Percentiles rank a stretch among this genome's conserved stretches.
phyloP scores from a whole-genome alignment of 495 filamentous ascomycete species.

The Hypoxylon subgilvum region DNA sequence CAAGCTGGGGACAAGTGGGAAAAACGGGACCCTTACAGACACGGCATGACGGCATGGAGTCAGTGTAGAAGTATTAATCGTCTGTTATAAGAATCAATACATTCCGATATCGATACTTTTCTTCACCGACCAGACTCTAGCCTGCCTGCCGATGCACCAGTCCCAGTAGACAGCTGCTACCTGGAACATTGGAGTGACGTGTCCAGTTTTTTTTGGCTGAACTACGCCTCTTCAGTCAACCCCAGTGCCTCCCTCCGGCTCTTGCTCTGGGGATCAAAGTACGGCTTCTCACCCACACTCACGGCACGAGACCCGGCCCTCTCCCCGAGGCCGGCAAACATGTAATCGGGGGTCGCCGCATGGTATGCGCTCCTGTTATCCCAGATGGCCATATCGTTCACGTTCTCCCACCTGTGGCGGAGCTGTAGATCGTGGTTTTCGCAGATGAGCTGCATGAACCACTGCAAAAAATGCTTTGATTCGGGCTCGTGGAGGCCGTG shows the following conservation, averaged over 20 bases:
- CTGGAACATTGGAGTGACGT: too few relatives aligned
- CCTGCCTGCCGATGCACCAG: too few relatives aligned
- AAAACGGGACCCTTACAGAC: too few relatives aligned
- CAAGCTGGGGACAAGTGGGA: too few relatives aligned
- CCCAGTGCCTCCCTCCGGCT: not conserved
- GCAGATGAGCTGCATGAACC: not conserved
- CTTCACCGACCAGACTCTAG: too few relatives aligned
- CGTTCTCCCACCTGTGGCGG: not conserved
- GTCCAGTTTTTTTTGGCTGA: too few relatives aligned
- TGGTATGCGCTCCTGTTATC: not conserved
- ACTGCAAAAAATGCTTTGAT: not conserved
- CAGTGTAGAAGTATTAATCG: too few relatives aligned
- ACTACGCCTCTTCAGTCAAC: not conserved
- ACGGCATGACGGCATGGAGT: too few relatives aligned
- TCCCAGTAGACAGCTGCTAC: too few relatives aligned
- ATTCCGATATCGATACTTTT: too few relatives aligned
- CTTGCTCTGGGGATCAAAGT: not conserved
- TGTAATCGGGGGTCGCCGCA: not conserved
- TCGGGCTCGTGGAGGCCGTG: not conserved
- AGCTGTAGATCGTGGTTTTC: not conserved
- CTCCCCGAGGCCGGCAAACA: not conserved
- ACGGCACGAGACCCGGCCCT: not conserved
- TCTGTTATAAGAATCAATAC: too few relatives aligned
- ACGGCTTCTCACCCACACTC: not conserved
- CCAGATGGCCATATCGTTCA: not conserved